Evolutionary conservation across 106 monocot species (phyloP), one percentile per base, ranked within the genome.

Genomic region (Ottelia alismoides): DNA sequence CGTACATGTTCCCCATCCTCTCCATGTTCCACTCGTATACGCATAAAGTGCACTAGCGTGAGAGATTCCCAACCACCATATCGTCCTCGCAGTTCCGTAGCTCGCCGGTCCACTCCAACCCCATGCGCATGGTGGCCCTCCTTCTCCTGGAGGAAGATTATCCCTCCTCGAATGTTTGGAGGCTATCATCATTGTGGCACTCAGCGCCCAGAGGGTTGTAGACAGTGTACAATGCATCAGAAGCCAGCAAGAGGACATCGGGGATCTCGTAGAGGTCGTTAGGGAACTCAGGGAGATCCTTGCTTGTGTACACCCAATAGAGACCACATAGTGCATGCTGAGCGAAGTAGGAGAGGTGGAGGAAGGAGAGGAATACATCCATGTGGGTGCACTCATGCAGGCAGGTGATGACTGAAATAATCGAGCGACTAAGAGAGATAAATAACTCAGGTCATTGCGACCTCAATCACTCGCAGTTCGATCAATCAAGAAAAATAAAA

Each of bases 21-120:
- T 83, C 78, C 78, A 78, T 67, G 62, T 83, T 83, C 84, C 84
- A 84, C 2, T 78, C 84, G 26, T 75, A 79, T 3, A 79, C 75
- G 29, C 78, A 84, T 57, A 70, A 65, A 0, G 68, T 76, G 65
- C 72, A 79, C 65, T 56, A 68, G 62, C 72, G 63, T 0, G 84
- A 85, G 30, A 69, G 63, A 48, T 17, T 79, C 76, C 50, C 72
- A 60, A 56, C 76, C n/a, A n/a, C n/a, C n/a, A n/a, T n/a, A n/a
- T n/a, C n/a, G n/a, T n/a, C n/a, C n/a, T n/a, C n/a, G n/a, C n/a
- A n/a, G n/a, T n/a, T n/a, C n/a, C n/a, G n/a, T n/a, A n/a, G n/a
- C n/a, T n/a, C n/a, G n/a, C n/a, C n/a, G n/a, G n/a, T n/a, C n/a
- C n/a, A n/a, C n/a, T n/a, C n/a, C n/a, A n/a, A n/a, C n/a, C n/a